Evolutionary conservation across 768 basidiomycete species (phyloP).

Genomic region (Candolleomyces efflorescens): DNA sequence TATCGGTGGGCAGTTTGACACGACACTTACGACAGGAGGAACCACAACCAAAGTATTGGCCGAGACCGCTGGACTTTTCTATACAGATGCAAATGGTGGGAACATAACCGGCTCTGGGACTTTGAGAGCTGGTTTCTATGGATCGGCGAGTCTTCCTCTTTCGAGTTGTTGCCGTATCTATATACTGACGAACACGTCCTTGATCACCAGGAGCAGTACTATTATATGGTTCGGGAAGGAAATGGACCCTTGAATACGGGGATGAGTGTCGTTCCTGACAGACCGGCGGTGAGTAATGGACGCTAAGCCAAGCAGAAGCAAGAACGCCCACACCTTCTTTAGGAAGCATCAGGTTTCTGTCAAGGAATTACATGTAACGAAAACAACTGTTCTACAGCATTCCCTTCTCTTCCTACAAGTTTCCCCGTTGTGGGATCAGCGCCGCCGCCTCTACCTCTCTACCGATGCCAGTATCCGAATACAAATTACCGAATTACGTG

Average conservation of each 20-base stretch:
- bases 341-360: constrained; percentile 22
- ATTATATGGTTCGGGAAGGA: constrained; percentile 26
- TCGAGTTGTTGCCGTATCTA: background rate
- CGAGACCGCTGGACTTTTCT: constrained; percentile 11
- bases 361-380: constrained; percentile 15
- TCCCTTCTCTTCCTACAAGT: constrained; percentile 17
- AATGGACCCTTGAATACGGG: constrained; percentile 21
- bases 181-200: background rate
- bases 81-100: constrained; percentile 15
- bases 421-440: constrained; percentile 16
- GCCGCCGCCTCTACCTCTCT: constrained; percentile 17
- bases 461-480: constrained; percentile 15
- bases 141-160: constrained; percentile 1
- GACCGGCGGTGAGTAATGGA: constrained; percentile 12
- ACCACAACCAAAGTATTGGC: constrained; percentile 6
- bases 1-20: constrained; percentile 9
- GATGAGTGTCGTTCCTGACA: constrained; percentile 18
- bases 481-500: constrained; percentile 18
- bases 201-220: constrained; percentile 17
- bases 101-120: constrained; percentile 9
- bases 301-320: too few relatives aligned
- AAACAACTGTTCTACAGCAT: constrained; percentile 19
- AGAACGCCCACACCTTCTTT: background rate
- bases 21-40: constrained; percentile 2
- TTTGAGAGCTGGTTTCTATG: constrained; percentile 14